These are phyloP conservation scores for Neofusicoccum parvum DNA, from an alignment of 2,329 filamentous ascomycete genomes.

Conservation along the genomic window DNA sequence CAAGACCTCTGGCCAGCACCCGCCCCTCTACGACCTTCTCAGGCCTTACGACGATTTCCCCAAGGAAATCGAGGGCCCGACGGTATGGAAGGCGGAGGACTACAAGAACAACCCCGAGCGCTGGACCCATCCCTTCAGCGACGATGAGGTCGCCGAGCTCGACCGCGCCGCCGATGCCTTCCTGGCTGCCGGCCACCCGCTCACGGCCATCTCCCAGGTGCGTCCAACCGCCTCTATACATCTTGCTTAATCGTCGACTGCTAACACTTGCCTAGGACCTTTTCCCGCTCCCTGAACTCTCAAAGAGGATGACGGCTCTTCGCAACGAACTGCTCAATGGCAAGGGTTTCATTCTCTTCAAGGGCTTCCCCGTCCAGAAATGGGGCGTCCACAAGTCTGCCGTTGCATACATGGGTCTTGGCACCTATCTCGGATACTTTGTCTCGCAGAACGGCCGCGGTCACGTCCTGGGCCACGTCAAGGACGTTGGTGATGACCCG, in stretches of 20 bases:
- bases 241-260: background rate
- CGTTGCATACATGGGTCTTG: constrained; percentile 85
- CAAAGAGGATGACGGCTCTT: constrained; percentile 56
- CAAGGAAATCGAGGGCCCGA: constrained; percentile 68
- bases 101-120: constrained; percentile 64
- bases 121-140: constrained; percentile 73
- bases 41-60: constrained; percentile 71
- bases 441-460: constrained; percentile 83
- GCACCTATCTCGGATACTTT: constrained; percentile 84
- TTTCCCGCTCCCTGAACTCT: constrained; percentile 63
- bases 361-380: constrained; percentile 73
- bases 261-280: constrained; percentile 45
- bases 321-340: constrained; percentile 73
- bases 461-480: constrained; percentile 86
- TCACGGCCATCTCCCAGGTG: constrained; percentile 71
- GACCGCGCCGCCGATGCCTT: constrained; percentile 69
- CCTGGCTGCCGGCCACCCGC: constrained; percentile 62
- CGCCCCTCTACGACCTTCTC: constrained; percentile 67
- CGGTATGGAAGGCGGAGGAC: constrained; percentile 70
- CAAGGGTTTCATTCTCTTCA: constrained; percentile 89
- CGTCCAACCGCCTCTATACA: background rate
- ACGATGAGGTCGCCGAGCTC: constrained; percentile 68
- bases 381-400: constrained; percentile 82
- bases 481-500: constrained; percentile 82
- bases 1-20: constrained; percentile 72